phyloP scores from a whole-genome alignment of 768 basidiomycete genomes.

The Amanita muscaria region DNA sequence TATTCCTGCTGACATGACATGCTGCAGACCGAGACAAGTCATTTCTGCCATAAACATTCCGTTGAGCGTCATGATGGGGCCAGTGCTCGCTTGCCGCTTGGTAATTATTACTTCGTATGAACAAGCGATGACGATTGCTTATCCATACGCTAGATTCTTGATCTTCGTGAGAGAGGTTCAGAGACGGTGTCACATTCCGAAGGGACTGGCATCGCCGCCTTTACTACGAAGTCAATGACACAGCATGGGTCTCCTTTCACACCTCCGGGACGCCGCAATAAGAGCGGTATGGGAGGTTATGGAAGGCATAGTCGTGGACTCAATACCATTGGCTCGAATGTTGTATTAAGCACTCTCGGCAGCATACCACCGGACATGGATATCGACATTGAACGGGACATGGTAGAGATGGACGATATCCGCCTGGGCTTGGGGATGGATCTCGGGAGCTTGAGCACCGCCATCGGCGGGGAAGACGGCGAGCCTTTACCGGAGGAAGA shows the following conservation, averaged over 20 bases:
- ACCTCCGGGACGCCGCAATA: slow-evolving; percentile 38
- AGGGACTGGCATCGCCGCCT: slow-evolving; percentile 58
- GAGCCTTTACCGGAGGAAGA: slow-evolving; percentile 40
- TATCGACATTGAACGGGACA: slow-evolving; percentile 40
- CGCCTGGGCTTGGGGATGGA: slow-evolving; percentile 46
- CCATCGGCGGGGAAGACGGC: slow-evolving; percentile 43
- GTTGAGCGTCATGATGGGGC: slow-evolving; percentile 76
- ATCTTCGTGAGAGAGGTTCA: slow-evolving; percentile 74
- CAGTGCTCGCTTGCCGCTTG: slow-evolving; percentile 71
- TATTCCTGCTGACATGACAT: slow-evolving; percentile 3
- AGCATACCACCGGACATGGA: slow-evolving; percentile 47
- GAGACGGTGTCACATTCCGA: slow-evolving; percentile 72
- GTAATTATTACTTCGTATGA: slow-evolving; percentile 25
- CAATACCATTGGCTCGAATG: slow-evolving; percentile 48
- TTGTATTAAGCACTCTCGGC: slow-evolving; percentile 56
- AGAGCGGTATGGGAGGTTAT: slow-evolving; percentile 27
- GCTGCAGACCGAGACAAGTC: slow-evolving; percentile 72
- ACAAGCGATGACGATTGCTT: background rate
- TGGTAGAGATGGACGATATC: slow-evolving; percentile 51
- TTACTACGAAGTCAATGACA: slow-evolving; percentile 54
- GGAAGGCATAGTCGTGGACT: slow-evolving; percentile 32
- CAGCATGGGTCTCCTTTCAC: slow-evolving; percentile 49
- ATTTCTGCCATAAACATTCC: slow-evolving; percentile 83
- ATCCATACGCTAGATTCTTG: slow-evolving; percentile 48
- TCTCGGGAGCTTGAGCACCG: slow-evolving; percentile 40